A percentile compares a stretch with the other conserved stretches of the same genome.
Evolutionary conservation across 1,284 basidiomycete species (phyloP).

Genomic region (Moesziomyces sp.): DNA sequence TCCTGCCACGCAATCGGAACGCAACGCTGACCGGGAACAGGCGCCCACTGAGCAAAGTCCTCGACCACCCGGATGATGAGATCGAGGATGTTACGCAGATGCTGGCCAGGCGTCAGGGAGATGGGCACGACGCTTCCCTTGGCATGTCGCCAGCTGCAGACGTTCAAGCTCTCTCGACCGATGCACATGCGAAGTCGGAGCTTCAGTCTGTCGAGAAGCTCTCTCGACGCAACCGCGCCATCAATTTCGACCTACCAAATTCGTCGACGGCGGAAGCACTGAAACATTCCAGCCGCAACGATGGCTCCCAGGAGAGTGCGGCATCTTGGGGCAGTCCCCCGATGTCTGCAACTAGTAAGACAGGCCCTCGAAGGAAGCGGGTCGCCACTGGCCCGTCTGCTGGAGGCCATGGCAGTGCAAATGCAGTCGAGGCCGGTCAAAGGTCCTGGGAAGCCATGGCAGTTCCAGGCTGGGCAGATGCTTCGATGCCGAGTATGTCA

Average conservation of each 20-base stretch:
- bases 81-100: not conserved
- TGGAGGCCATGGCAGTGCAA: not conserved
- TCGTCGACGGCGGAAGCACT: not conserved
- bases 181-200: not conserved
- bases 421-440: not conserved
- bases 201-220: too few species aligned
- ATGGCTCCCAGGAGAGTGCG: not conserved
- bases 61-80: constrained; percentile 35
- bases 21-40: constrained; percentile 7
- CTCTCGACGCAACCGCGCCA: too few species aligned
- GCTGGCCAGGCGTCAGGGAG: not conserved
- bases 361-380: not conserved
- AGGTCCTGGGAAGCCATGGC: not conserved
- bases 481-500: constrained; percentile 7
- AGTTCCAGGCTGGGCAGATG: constrained; percentile 6
- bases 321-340: not conserved
- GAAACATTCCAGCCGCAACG: not conserved
- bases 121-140: not conserved
- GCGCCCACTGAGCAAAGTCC: constrained; percentile 34
- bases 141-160: not conserved
- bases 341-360: not conserved
- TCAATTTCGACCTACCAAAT: too few species aligned
- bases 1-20: constrained; percentile 25
- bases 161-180: not conserved
- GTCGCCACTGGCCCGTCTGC: not conserved